These are phyloP conservation scores for Arthrobotrys pseudoclavata DNA, from an alignment of 2,329 filamentous ascomycete genomes.

Conservation along the genomic window DNA sequence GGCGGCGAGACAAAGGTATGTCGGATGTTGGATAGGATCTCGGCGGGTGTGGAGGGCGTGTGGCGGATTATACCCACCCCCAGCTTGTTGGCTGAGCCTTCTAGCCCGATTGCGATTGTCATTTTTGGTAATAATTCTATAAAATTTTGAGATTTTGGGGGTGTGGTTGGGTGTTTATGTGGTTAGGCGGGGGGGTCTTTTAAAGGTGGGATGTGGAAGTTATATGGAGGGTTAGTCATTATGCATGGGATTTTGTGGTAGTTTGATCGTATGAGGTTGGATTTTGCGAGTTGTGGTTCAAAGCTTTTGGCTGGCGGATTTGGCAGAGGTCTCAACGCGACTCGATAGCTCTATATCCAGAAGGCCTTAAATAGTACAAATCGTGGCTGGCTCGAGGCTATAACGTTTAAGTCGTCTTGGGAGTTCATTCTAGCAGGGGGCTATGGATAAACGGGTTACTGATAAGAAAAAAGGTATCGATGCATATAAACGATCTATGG, in stretches of 20 bases:
- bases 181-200: constrained; percentile 5
- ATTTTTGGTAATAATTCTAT: constrained; percentile 55
- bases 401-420: too few species aligned
- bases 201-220: constrained; percentile 21
- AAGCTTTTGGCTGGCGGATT: background rate
- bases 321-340: background rate
- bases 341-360: background rate
- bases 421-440: too few species aligned
- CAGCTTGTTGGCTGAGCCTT: constrained; percentile 98
- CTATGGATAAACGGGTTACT: background rate
- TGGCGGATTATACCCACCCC: constrained; percentile 93
- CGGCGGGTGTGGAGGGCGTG: constrained; percentile 69
- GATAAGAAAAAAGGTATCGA: background rate
- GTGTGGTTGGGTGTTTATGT: background rate
- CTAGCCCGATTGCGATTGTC: constrained; percentile 80
- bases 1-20: constrained; percentile 94
- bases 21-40: constrained; percentile 91
- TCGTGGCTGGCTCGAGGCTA: too few species aligned
- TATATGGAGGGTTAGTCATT: constrained; percentile 22
- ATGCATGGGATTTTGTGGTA: constrained; percentile 9
- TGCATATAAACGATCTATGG: background rate
- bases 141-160: background rate
- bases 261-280: constrained; percentile 54
- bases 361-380: too few species aligned
- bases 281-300: constrained; percentile 51